Base-by-base conservation (phyloP, 106 monocot genomes). In the Amphibolis antarctica region DNA sequence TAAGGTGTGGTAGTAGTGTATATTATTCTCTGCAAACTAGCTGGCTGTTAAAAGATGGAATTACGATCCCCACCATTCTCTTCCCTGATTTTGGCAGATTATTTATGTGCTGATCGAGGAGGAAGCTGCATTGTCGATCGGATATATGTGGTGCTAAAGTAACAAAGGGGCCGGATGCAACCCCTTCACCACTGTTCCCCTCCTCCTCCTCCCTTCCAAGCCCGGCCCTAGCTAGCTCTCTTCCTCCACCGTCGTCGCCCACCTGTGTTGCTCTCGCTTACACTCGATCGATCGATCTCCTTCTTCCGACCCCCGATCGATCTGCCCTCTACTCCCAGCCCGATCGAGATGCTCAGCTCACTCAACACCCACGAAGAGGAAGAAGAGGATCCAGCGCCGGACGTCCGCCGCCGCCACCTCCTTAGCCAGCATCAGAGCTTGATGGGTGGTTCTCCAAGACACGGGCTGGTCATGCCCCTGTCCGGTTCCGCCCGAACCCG, bases 91-190 rank as follows among this genome's bases (percentile, higher is more conserved):
- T 85, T 78, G 78, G 78, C 85, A 81, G 79, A 83, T 68, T 48
- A 77, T 81, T 68, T 48, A 77, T 81, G 81, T 85, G 78, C 71
- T 78, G 56, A 81, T n/a, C n/a, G n/a, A n/a, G 72, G 75, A 75
- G 56, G 63, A 68, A 77, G 75, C 77, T 80, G 74, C 85, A 70
- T 70, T 60, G 73, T 66, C 77, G n/a, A n/a, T n/a, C n/a, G n/a
- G n/a, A n/a, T n/a, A 76, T 78, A 81, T 76, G 78, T 81, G 74
- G 72, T 83, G 71, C 83, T 86, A 82, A 86, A 86, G 71, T 28
- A 79, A 69, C 26, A 46, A 68, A 62, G 78, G 66, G n/a, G n/a
- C n/a, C n/a, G n/a, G 59, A 76, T 79, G 69, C 77, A 71, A 52
- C 28, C 31, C 42, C 66, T 46, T 50, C 52, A 17, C 13, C 53